Percentiles rank a stretch among this genome's conserved stretches.
Conservation (phyloP, 306 rosid genomes). For the Malus sieversii region DNA sequence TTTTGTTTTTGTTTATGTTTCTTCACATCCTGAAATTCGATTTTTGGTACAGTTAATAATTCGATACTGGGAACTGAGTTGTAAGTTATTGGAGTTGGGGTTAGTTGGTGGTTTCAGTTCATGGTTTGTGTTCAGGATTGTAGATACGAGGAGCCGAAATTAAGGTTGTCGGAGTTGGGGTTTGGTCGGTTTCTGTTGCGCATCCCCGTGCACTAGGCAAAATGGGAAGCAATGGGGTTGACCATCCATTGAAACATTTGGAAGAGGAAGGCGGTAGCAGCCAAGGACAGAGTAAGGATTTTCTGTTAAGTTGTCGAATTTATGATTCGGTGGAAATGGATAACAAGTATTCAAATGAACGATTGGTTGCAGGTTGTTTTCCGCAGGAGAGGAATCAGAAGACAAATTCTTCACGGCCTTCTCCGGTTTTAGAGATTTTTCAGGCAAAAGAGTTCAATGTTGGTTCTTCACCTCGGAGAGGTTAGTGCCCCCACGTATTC, state of each 20-base stretch:
- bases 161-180: conserved; percentile 6
- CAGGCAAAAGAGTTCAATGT: conserved; percentile 21
- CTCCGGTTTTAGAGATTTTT: conserved; percentile 18
- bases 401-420: conserved; percentile 1
- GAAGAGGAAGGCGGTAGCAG: conserved; percentile 24
- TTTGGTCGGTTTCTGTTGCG: conserved; percentile 3
- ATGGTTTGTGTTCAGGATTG: background rate
- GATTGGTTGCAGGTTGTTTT: conserved; percentile 21
- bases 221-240: conserved; percentile 42
- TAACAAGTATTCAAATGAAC: conserved; percentile 9
- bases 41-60: background rate
- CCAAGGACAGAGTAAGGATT: conserved; percentile 17
- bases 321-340: conserved; percentile 4
- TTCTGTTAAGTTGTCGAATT: conserved; percentile 18
- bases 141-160: conserved; percentile 5
- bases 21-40: background rate
- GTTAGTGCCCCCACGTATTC: conserved; percentile 27
- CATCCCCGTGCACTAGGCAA: background rate
- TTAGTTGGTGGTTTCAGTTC: background rate
- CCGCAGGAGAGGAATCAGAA: conserved; percentile 11
- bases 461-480: conserved; percentile 36
- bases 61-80: conserved; percentile 5
- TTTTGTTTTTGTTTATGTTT: background rate
- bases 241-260: conserved; percentile 11
- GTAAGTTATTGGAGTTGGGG: background rate